Evolutionary conservation across 768 basidiomycete species (phyloP).

Genomic region (Xerocomellus amylosporus): DNA sequence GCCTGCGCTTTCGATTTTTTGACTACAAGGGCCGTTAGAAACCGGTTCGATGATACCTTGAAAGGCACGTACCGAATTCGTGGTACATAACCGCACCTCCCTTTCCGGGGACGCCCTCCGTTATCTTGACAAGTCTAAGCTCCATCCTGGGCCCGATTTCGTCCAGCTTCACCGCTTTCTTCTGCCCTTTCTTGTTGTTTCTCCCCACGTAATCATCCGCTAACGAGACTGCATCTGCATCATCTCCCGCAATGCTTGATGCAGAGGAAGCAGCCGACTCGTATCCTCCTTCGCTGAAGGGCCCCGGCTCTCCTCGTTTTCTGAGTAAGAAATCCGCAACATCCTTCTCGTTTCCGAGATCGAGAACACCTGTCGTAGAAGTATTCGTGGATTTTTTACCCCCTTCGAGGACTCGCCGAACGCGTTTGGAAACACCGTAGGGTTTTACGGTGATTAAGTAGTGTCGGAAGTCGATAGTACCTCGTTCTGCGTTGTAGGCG

Average conservation of each 20-base stretch:
- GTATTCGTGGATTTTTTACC: conserved; percentile 28
- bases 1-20: conserved; percentile 84
- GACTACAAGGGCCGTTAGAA: conserved; percentile 46
- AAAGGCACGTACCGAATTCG: conserved; percentile 69
- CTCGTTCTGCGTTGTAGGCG: conserved; percentile 82
- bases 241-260: conserved; percentile 82
- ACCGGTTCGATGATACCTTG: background rate
- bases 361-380: conserved; percentile 47
- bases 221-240: conserved; percentile 73
- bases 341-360: conserved; percentile 89
- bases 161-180: conserved; percentile 86
- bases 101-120: conserved; percentile 90
- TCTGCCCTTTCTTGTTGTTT: conserved; percentile 89
- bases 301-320: conserved; percentile 57
- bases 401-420: conserved; percentile 81
- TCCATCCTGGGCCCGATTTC: conserved; percentile 98
- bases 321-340: conserved; percentile 92
- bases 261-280: conserved; percentile 80
- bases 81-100: conserved; percentile 94
- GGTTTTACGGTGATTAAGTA: conserved; percentile 94
- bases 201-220: conserved; percentile 94
- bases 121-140: conserved; percentile 86
- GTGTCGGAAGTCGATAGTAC: conserved; percentile 90
- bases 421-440: conserved; percentile 88
- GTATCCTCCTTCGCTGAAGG: conserved; percentile 60